Base-by-base conservation (phyloP, 2,329 filamentous ascomycete genomes). In the Penicillium sp. region DNA sequence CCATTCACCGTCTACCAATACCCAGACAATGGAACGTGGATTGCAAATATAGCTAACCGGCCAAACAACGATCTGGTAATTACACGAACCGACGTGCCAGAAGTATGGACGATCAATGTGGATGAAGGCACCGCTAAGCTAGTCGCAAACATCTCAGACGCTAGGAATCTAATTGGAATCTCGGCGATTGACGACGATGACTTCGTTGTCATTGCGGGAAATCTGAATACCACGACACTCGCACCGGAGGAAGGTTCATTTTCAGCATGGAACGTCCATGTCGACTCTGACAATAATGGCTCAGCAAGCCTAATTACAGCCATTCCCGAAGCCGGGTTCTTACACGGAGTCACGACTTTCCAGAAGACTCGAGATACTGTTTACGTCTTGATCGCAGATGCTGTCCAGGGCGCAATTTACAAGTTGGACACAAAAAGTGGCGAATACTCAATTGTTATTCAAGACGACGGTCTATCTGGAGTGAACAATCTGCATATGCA, bases 1-100 rank as follows among this genome's bases (percentile, higher is more conserved):
- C 28, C 47, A 33, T 56, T 55, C 48, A 60, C 58, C 12, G 46
- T 62, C 6, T 61, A 61, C 47, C 61, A 68, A 50, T 69, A 68
- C 47, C 61, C 64, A 3, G 61, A 65, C 12, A 54, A 55, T 30
- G 64, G 57, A 3, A 64, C 68, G 11, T 71, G 67, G 68, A 58
- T 72, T 28, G 70, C 72, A 43, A 72, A 70, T 53, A 64, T 73
- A 38, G 67, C 68, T 5, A 59, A 68, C 1, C 64, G 66, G 16
- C 50, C 59, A 6, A 71, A 69, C 28, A 68, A 71, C 20, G 65
- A 69, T 40, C 59, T 74, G 14, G 63, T 74, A 7, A 56, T 70
- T 20, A 67, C 67, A 5, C 42, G 59, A 21, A 48, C 58, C n/a
- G 62, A 55, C 26, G 56, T 53, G 21, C 55, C 60, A 35, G 61